These are phyloP conservation scores for Nitzschia putrida DNA, from an alignment of 108 stramenopile species.

Conservation along the genomic window DNA sequence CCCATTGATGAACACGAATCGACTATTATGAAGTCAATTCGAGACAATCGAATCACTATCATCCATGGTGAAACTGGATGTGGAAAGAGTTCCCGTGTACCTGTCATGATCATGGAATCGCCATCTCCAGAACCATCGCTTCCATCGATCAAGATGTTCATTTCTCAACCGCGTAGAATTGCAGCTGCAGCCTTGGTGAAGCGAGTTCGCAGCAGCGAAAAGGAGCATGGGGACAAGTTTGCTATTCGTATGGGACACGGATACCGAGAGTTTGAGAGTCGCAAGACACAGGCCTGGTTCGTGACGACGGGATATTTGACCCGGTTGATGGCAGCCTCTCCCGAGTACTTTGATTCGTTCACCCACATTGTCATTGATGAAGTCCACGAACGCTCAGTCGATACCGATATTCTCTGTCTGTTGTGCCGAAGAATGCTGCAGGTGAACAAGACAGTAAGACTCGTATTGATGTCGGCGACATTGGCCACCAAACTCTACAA, in stretches of 20 bases:
- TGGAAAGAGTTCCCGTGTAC: constrained; percentile 83
- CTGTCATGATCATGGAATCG: constrained; percentile 78
- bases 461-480: constrained; percentile 94
- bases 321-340: constrained; percentile 81
- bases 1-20: constrained; percentile 82
- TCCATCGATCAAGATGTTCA: constrained; percentile 75
- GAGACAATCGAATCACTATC: constrained; percentile 78
- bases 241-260: constrained; percentile 91
- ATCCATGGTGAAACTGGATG: constrained; percentile 91
- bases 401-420: constrained; percentile 83
- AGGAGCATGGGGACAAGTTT: constrained; percentile 54
- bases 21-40: constrained; percentile 58
- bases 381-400: constrained; percentile 86
- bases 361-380: constrained; percentile 90
- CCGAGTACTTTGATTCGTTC: constrained; percentile 62
- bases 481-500: constrained; percentile 79
- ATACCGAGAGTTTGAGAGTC: constrained; percentile 72
- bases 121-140: constrained; percentile 57
- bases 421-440: constrained; percentile 76
- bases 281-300: constrained; percentile 75
- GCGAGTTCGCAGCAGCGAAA: constrained; percentile 75
- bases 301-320: constrained; percentile 92
- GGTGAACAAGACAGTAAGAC: constrained; percentile 64
- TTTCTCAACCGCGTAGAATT: constrained; percentile 85
- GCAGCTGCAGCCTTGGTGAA: constrained; percentile 87